Base-by-base conservation (phyloP, 129 eudicot genomes). In the Kitagawia praeruptora region DNA sequence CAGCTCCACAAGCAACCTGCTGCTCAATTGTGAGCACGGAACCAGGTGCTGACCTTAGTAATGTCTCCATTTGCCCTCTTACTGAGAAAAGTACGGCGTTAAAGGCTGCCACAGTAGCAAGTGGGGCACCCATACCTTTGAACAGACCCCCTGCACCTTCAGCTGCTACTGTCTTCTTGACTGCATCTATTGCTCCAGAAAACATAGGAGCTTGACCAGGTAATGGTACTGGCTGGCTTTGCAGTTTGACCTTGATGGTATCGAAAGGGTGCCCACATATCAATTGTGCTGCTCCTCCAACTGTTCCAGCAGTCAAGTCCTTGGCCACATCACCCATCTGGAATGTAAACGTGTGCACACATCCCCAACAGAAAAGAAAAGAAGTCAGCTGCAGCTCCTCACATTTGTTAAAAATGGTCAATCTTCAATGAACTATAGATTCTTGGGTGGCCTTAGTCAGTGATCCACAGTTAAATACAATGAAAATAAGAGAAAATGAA, bases 91-190 rank as follows among this genome's bases (percentile, higher is more conserved):
- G 92, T 4, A 94, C 83, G 10, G 98, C 98, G 66, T 91, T 94
- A 84, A 94, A 94, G 80, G 96, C 98, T 27, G 98, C 98, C n/a
- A 91, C 98, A 10, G 98, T 94, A 81, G 98, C 97, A 78, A 94
- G 92, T 80, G 98, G 98, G 58, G 96, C 98, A 45, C 98, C 98
- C 97, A 94, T 91, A n/a, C 98, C 98, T 85, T 94, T 94, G 83
- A 84, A 94, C 39, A 94, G 82, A 14, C 98, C 98, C 73, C 84
- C 74, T 28, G 96, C 81, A 66, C 98, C 98, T 87, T 94, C 97
- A 16, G 96, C 91, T 0, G 96, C 92, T 74, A 94, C 12, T 61
- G 98, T 94, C 82, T 94, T 81, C 64, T 75, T 90, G 73, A 91
- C 97, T 34, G 98, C 98, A 71, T 91, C 98, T 1, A 94, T 84